These are phyloP conservation scores for Monascus ruber DNA, from an alignment of 2,329 filamentous ascomycete genomes.

Conservation along the genomic window DNA sequence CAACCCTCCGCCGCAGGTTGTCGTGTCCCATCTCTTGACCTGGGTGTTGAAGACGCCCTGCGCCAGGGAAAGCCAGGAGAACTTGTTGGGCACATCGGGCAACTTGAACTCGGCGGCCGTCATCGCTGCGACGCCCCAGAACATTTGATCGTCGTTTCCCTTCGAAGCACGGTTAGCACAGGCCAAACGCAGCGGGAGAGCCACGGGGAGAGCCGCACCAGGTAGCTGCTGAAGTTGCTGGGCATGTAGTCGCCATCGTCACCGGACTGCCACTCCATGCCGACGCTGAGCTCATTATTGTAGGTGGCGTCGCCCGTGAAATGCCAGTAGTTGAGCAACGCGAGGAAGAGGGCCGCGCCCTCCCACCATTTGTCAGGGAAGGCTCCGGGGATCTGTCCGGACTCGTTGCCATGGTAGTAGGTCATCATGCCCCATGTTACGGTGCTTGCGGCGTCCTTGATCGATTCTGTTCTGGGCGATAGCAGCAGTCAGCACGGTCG, in stretches of 20 bases:
- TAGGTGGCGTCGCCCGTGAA: slow-evolving; percentile 54
- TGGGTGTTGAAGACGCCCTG: slow-evolving; percentile 64
- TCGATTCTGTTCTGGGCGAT: slow-evolving; percentile 13
- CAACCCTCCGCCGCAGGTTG: slow-evolving; percentile 58
- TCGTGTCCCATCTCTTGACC: slow-evolving; percentile 56
- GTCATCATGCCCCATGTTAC: slow-evolving; percentile 22
- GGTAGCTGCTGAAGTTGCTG: slow-evolving; percentile 24
- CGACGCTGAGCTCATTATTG: slow-evolving; percentile 44
- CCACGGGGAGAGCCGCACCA: slow-evolving; percentile 3
- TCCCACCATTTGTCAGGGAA: slow-evolving; percentile 28
- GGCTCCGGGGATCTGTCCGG: slow-evolving; percentile 19
- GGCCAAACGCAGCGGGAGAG: too few relatives aligned
- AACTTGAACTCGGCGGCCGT: slow-evolving; percentile 55
- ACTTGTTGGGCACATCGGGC: slow-evolving; percentile 40
- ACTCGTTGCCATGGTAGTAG: slow-evolving; percentile 22
- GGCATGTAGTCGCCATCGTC: slow-evolving; percentile 26
- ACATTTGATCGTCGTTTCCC: slow-evolving; percentile 62
- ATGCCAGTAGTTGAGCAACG: slow-evolving; percentile 59
- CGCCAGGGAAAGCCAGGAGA: slow-evolving; percentile 45
- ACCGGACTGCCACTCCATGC: slow-evolving; percentile 23
- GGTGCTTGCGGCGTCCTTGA: slow-evolving; percentile 20
- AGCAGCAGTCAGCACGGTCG: too few relatives aligned
- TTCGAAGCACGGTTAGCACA: slow-evolving; percentile 3
- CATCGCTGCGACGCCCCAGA: slow-evolving; percentile 60
- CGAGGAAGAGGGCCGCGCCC: slow-evolving; percentile 54